Conservation (phyloP, 345 rosid genomes). For the Eucalyptus shirleyi region DNA sequence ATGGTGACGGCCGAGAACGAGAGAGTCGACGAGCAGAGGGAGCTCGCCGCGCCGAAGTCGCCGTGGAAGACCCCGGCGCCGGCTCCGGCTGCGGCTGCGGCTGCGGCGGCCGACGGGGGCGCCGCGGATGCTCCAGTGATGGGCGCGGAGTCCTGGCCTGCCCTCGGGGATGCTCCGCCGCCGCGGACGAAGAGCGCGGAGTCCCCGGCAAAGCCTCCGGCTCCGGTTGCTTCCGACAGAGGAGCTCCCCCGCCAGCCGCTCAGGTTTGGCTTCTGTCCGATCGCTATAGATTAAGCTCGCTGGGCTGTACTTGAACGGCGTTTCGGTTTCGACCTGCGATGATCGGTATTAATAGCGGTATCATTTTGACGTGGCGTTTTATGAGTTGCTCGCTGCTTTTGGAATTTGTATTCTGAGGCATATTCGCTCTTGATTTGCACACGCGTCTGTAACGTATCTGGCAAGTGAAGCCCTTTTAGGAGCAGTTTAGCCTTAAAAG, state of each 20-base stretch:
- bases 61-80: constrained; percentile 60
- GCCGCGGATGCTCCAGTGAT: constrained; percentile 49
- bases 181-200: constrained; percentile 28
- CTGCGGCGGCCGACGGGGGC: constrained; percentile 6
- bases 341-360: background rate
- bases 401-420: background rate
- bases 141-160: constrained; percentile 86
- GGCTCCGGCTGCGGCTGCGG: background rate
- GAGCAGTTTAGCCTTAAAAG: background rate
- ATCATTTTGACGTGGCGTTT: background rate
- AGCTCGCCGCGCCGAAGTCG: constrained; percentile 33
- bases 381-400: background rate
- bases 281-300: background rate
- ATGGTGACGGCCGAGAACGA: constrained; percentile 60
- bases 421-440: background rate
- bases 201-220: background rate
- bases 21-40: constrained; percentile 39
- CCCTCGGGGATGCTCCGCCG: constrained; percentile 63
- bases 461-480: background rate
- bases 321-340: background rate
- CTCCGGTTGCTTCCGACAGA: background rate
- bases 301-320: background rate
- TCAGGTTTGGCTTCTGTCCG: constrained; percentile 15
- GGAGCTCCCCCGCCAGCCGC: constrained; percentile 7
- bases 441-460: background rate